These are phyloP conservation scores for Monascus ruber DNA, from an alignment of 2,329 filamentous ascomycete genomes.

Conservation along the genomic window DNA sequence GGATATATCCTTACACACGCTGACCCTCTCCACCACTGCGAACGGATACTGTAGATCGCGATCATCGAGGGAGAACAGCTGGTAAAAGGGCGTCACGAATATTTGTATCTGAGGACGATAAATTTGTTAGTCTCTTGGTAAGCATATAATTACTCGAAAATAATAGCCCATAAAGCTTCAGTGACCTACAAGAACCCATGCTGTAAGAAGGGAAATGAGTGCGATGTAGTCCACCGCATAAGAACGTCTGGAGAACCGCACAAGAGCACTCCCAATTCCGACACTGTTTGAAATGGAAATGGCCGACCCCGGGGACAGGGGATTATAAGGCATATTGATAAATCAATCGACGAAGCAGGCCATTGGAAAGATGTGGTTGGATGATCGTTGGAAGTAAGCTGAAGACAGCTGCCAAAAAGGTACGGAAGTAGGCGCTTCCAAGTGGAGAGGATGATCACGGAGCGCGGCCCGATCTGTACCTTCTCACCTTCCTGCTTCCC, in stretches of 20 bases:
- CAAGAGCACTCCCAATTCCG: slow-evolving; percentile 36
- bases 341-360: neutral
- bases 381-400: too few species aligned
- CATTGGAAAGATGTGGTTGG: too few species aligned
- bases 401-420: too few species aligned
- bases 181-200: slow-evolving; percentile 38
- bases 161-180: neutral
- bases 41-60: slow-evolving; percentile 76
- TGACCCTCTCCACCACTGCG: slow-evolving; percentile 70
- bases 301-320: slow-evolving; percentile 13
- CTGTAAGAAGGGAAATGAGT: slow-evolving; percentile 55
- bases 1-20: slow-evolving; percentile 49
- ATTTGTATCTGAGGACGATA: slow-evolving; percentile 45
- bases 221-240: slow-evolving; percentile 85
- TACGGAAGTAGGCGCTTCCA: too few species aligned
- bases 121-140: neutral
- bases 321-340: slow-evolving; percentile 17
- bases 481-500: too few species aligned
- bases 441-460: too few species aligned
- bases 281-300: slow-evolving; percentile 13
- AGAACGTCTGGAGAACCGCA: slow-evolving; percentile 52
- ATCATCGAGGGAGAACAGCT: slow-evolving; percentile 85
- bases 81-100: slow-evolving; percentile 75
- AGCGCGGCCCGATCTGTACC: too few species aligned
- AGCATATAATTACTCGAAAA: neutral